Conservation (phyloP, 2,329 filamentous ascomycete species). For the Cordyceps fumosorosea region DNA sequence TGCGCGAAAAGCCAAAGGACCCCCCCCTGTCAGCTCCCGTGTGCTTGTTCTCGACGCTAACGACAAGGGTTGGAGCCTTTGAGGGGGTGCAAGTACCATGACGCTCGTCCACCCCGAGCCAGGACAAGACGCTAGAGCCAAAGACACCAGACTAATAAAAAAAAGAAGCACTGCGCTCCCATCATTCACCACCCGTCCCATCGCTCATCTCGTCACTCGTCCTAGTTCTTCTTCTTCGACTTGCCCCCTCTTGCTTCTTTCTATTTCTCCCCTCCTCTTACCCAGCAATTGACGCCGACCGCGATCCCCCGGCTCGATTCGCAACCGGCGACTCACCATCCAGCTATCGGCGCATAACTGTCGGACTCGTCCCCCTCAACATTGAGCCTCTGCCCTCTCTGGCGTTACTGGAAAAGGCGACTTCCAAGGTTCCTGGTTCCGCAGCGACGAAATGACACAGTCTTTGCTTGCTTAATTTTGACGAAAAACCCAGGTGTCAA, state of each 20-base stretch:
- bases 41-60: constrained; percentile 2
- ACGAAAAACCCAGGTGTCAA: not conserved
- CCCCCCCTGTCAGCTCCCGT: not conserved
- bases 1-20: constrained; percentile 1
- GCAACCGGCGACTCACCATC: not conserved
- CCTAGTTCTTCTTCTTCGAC: not conserved
- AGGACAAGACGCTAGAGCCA: constrained; percentile 9
- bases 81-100: not conserved
- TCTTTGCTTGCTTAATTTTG: not conserved
- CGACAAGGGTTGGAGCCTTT: not conserved
- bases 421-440: not conserved
- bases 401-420: not conserved
- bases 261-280: not conserved
- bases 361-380: not conserved
- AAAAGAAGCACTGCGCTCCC: constrained; percentile 5
- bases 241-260: not conserved
- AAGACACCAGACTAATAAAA: constrained; percentile 9
- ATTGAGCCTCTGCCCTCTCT: not conserved
- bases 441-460: constrained; percentile 8
- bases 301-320: not conserved
- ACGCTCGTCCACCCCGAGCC: constrained; percentile 7
- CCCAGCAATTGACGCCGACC: not conserved
- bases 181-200: not conserved
- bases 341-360: not conserved
- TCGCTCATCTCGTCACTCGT: not conserved